Conservation (phyloP, 2,329 filamentous ascomycete genomes). For the Sordariomycetes sp. region DNA sequence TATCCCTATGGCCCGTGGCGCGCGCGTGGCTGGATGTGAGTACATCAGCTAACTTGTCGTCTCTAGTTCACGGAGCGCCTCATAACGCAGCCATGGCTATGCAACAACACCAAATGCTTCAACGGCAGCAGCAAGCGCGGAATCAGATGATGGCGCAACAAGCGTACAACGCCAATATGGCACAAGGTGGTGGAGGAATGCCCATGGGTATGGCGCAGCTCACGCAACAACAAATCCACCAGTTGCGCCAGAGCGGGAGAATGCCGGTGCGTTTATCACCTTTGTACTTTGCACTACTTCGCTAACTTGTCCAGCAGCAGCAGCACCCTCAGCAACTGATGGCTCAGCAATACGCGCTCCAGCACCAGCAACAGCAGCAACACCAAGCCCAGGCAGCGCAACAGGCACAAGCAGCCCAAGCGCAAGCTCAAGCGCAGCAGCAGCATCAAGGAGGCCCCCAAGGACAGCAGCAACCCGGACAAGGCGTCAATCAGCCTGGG, state of each 20-base stretch:
- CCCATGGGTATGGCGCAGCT: slow-evolving; percentile 42
- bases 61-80: too few species aligned
- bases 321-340: slow-evolving; percentile 22
- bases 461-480: slow-evolving; percentile 15
- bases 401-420: slow-evolving; percentile 16
- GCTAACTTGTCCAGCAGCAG: slow-evolving; percentile 2
- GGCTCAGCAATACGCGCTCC: slow-evolving; percentile 38
- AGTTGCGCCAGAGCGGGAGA: slow-evolving; percentile 33
- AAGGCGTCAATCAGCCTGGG: slow-evolving; percentile 35
- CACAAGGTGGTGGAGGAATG: slow-evolving; percentile 31
- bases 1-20: slow-evolving; percentile 3
- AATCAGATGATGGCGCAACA: slow-evolving; percentile 47
- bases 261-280: slow-evolving; percentile 27
- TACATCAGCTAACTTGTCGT: too few species aligned
- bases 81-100: slow-evolving; percentile 28
- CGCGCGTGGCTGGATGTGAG: too few species aligned
- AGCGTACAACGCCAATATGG: slow-evolving; percentile 42
- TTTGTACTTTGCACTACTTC: neutral
- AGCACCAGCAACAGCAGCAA: slow-evolving; percentile 28
- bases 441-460: slow-evolving; percentile 19
- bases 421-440: slow-evolving; percentile 14
- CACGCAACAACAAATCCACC: slow-evolving; percentile 39
- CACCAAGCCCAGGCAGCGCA: slow-evolving; percentile 18
- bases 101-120: slow-evolving; percentile 45
- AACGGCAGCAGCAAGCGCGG: slow-evolving; percentile 47